Evolutionary conservation across 345 rosid genomes (phyloP).

Genomic region (Pugionium dolabratum): DNA sequence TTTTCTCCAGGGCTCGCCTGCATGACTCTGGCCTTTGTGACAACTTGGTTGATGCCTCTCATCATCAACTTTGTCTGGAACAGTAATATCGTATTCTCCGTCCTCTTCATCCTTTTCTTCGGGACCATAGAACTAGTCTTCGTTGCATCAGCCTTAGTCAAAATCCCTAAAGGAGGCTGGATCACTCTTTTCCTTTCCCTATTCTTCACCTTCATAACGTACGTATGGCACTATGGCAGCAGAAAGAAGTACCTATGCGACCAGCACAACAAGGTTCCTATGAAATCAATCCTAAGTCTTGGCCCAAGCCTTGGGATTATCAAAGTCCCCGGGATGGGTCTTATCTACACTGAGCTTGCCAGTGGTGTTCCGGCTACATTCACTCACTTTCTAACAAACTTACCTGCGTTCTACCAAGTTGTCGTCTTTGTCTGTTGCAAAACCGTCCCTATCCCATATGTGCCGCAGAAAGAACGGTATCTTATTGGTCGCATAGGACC

Average conservation of each 20-base stretch:
- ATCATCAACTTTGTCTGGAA: constrained; percentile 75
- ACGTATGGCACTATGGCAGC: constrained; percentile 80
- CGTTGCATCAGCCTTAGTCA: constrained; percentile 56
- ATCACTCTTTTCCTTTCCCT: constrained; percentile 63
- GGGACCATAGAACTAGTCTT: constrained; percentile 72
- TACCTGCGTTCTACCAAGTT: constrained; percentile 91
- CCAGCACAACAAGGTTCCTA: constrained; percentile 74
- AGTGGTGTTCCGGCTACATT: constrained; percentile 80
- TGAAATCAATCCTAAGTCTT: constrained; percentile 73
- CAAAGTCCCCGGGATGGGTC: constrained; percentile 91
- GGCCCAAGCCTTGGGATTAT: constrained; percentile 90
- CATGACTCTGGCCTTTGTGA: constrained; percentile 62
- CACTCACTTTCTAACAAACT: constrained; percentile 76
- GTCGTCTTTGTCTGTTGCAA: constrained; percentile 82
- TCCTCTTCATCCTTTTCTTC: constrained; percentile 58
- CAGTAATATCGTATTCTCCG: constrained; percentile 49
- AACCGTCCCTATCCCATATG: constrained; percentile 82
- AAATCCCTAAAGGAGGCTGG: constrained; percentile 85
- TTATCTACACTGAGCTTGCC: constrained; percentile 77
- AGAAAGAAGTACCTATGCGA: constrained; percentile 79
- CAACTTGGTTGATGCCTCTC: constrained; percentile 72
- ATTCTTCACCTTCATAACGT: constrained; percentile 53
- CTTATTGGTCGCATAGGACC: constrained; percentile 92
- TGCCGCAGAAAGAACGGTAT: constrained; percentile 76
- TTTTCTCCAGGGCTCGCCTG: constrained; percentile 71